These are phyloP conservation scores for Pholiota adiposa DNA, from an alignment of 1,284 basidiomycete genomes.

Conservation along the genomic window DNA sequence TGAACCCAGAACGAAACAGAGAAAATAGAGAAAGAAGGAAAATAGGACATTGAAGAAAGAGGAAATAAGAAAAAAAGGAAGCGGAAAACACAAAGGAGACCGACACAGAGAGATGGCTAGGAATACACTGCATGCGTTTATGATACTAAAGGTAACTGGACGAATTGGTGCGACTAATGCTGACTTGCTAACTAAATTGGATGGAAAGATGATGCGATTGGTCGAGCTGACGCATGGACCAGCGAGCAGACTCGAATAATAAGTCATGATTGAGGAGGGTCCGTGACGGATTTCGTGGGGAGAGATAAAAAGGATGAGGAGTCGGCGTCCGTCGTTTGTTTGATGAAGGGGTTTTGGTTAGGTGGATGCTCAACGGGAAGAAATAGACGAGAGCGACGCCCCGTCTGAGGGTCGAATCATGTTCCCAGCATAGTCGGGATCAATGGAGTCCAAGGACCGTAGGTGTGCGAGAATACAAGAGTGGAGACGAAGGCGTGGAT, in stretches of 20 bases:
- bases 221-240: slow-evolving; percentile 1
- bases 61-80: slow-evolving; percentile 8
- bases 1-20: slow-evolving; percentile 16
- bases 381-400: not conserved
- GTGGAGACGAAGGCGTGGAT: not conserved
- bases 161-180: slow-evolving; percentile 18
- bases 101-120: slow-evolving; percentile 24
- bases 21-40: slow-evolving; percentile 8
- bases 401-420: not conserved
- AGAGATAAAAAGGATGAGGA: not conserved
- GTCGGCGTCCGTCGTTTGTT: not conserved
- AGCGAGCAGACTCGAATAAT: slow-evolving; percentile 6
- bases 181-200: slow-evolving; percentile 22
- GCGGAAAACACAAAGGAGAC: slow-evolving; percentile 8
- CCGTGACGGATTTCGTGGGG: slow-evolving; percentile 8
- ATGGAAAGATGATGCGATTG: slow-evolving; percentile 21
- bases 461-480: slow-evolving; percentile 2
- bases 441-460: not conserved
- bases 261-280: slow-evolving; percentile 6
- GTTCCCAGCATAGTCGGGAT: not conserved
- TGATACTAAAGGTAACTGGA: slow-evolving; percentile 19
- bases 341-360: not conserved
- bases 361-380: too few relatives aligned
- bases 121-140: slow-evolving; percentile 31
- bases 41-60: not conserved